A percentile compares a stretch with the other conserved stretches of the same genome.
Evolutionary conservation across 257 asterid species (phyloP).

Genomic region (Salvia splendens): DNA sequence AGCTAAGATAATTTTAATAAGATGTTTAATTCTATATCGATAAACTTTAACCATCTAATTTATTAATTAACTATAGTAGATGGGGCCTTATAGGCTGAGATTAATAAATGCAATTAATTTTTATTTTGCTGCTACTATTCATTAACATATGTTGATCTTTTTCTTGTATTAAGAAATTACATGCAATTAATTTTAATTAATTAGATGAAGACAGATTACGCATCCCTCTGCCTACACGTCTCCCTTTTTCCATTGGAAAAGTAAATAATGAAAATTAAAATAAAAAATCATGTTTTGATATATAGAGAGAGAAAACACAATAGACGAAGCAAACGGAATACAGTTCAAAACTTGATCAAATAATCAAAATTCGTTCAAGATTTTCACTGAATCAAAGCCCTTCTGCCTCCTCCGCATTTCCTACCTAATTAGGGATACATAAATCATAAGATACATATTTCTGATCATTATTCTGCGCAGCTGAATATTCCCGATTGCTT

Average conservation of each 20-base stretch:
- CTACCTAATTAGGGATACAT: slow-evolving; percentile 3
- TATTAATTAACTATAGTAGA: no score
- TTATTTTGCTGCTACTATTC: no score
- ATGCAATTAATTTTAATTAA: not conserved
- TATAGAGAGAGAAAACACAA: not conserved
- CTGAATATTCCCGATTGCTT: slow-evolving; percentile 31
- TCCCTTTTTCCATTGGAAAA: slow-evolving; percentile 29
- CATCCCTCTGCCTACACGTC: slow-evolving; percentile 41
- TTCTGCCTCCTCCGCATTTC: slow-evolving; percentile 9
- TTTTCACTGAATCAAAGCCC: slow-evolving; percentile 36
- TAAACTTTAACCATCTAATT: no score
- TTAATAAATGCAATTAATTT: no score
- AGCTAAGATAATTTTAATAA: no score
- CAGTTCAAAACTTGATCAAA: slow-evolving; percentile 25
- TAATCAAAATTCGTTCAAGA: slow-evolving; percentile 14
- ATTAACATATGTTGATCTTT: not conserved
- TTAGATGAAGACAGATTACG: slow-evolving; percentile 17
- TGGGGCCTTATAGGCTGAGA: no score
- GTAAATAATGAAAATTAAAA: not conserved
- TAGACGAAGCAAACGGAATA: slow-evolving; percentile 12
- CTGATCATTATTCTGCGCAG: slow-evolving; percentile 5
- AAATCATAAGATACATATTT: not conserved
- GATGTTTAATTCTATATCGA: no score
- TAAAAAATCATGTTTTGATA: not conserved
- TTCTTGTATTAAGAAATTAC: not conserved